phyloP scores from a whole-genome alignment of 495 filamentous ascomycete genomes.

The Penicillium turbatum region DNA sequence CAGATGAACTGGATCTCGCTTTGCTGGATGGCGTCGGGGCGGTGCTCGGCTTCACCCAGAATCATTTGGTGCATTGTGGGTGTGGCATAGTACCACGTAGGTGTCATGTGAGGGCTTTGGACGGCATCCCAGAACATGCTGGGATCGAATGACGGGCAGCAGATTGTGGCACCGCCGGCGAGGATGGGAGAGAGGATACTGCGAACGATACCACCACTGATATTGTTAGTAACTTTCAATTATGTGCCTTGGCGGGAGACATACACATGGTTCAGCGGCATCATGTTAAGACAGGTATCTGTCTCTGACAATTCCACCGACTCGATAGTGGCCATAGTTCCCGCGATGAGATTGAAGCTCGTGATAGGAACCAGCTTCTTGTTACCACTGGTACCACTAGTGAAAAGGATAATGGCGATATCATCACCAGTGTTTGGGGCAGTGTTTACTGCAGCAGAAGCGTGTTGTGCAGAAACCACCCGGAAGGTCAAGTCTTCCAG shows the following conservation, averaged over 20 bases:
- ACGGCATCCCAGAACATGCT: conserved; percentile 47
- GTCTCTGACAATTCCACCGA: conserved; percentile 33
- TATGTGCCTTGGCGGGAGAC: not conserved
- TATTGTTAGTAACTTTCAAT: conserved; percentile 5
- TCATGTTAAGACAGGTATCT: conserved; percentile 44
- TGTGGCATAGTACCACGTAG: conserved; percentile 47
- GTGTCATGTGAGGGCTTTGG: conserved; percentile 29
- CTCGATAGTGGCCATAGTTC: conserved; percentile 37
- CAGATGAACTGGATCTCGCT: conserved; percentile 40
- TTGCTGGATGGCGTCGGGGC: conserved; percentile 29
- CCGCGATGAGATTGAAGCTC: conserved; percentile 31
- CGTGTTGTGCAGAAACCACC: conserved; percentile 5
- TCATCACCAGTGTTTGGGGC: conserved; percentile 22
- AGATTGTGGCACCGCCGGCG: conserved; percentile 39
- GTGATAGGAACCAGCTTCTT: conserved; percentile 45
- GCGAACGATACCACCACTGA: conserved; percentile 34
- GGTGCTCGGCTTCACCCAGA: conserved; percentile 27
- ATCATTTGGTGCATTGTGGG: conserved; percentile 47
- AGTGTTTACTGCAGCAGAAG: not conserved
- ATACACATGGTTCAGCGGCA: conserved; percentile 46
- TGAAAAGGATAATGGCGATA: conserved; percentile 41
- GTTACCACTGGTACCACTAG: conserved; percentile 44
- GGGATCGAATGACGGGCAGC: conserved; percentile 44
- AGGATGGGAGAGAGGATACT: conserved; percentile 40
- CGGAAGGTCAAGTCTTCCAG: conserved; percentile 18